phyloP scores from a whole-genome alignment of 1,139 yeast species.

The Zygoascus meyerae region DNA sequence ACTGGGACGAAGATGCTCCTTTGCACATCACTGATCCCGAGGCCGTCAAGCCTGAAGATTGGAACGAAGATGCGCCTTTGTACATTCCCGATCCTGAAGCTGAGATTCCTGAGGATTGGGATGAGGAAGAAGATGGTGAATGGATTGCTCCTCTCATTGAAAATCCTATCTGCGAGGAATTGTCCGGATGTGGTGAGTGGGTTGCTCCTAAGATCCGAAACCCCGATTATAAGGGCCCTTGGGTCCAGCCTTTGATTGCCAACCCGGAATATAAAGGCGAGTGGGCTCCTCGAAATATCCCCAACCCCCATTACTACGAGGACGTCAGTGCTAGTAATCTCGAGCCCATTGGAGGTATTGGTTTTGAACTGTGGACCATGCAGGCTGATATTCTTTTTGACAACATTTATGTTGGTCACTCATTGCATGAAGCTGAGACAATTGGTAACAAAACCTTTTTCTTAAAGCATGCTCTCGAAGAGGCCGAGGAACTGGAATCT shows the following conservation, averaged over 20 bases:
- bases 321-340: constrained; percentile 55
- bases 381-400: constrained; percentile 68
- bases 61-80: constrained; percentile 63
- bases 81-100: constrained; percentile 63
- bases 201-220: constrained; percentile 58
- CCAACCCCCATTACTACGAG: constrained; percentile 65
- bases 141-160: constrained; percentile 65
- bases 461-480: constrained; percentile 57
- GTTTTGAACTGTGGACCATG: constrained; percentile 90
- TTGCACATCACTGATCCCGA: constrained; percentile 57
- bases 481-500: constrained; percentile 32
- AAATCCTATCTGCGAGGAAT: constrained; percentile 63
- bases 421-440: constrained; percentile 70
- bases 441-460: constrained; percentile 72
- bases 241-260: constrained; percentile 60
- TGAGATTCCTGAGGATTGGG: constrained; percentile 68
- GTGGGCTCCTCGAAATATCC: constrained; percentile 64
- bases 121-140: constrained; percentile 80
- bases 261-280: constrained; percentile 77
- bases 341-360: constrained; percentile 71
- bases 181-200: constrained; percentile 75
- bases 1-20: constrained; percentile 71
- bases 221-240: constrained; percentile 68
- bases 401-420: constrained; percentile 80
- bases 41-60: constrained; percentile 62